A percentile compares a stretch with the other conserved stretches of the same genome.
Conservation (phyloP, 768 basidiomycete species). For the Kwoniella dendrophila region DNA sequence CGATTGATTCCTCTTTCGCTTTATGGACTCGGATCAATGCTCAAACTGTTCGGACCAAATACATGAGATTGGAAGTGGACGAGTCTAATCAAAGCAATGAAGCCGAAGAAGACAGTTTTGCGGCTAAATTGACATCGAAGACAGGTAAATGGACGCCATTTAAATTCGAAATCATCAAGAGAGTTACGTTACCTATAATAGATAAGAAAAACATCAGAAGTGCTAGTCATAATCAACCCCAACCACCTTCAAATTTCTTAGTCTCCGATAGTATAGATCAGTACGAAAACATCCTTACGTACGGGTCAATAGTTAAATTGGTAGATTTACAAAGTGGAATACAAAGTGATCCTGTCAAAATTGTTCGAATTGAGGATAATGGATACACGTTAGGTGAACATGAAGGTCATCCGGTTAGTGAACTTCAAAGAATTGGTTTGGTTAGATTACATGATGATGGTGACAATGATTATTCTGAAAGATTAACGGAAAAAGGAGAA, state of each 20-base stretch:
- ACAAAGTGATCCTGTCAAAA: constrained; percentile 78
- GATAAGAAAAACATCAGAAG: neutral
- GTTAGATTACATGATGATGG: constrained; percentile 73
- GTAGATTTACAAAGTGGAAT: constrained; percentile 83
- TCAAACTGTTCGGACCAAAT: constrained; percentile 94
- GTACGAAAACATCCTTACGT: constrained; percentile 63
- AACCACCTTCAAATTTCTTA: no score
- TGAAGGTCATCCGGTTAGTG: constrained; percentile 82
- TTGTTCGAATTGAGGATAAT: constrained; percentile 91
- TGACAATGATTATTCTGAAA: constrained; percentile 64
- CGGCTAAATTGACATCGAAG: constrained; percentile 63
- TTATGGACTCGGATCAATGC: constrained; percentile 96
- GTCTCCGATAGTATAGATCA: no score
- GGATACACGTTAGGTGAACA: constrained; percentile 69
- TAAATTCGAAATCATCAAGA: constrained; percentile 82
- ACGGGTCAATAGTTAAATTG: constrained; percentile 84
- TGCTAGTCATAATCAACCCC: neutral
- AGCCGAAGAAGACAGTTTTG: constrained; percentile 62
- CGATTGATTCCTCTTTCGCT: constrained; percentile 83
- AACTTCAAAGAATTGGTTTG: constrained; percentile 94
- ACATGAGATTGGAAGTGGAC: constrained; percentile 95
- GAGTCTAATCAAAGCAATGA: constrained; percentile 69
- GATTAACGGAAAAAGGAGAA: constrained; percentile 5
- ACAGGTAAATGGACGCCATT: constrained; percentile 92
- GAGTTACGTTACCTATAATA: constrained; percentile 57